Conservation (phyloP, 495 filamentous ascomycete genomes). For the Lophium mytilinum region DNA sequence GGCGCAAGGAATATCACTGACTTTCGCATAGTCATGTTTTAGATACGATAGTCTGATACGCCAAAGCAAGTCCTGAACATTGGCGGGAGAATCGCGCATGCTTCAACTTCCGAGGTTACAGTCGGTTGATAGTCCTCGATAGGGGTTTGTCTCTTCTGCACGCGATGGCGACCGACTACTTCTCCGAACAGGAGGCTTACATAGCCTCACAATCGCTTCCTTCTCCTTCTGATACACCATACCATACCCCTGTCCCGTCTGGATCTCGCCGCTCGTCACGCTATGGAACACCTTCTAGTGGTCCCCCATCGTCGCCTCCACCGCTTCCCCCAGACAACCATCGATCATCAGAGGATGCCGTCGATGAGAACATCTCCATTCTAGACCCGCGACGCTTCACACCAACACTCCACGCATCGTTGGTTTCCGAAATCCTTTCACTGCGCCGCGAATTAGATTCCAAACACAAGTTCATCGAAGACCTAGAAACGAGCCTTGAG, state of each 20-base stretch:
- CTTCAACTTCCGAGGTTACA: no score
- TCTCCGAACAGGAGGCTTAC: slow-evolving; percentile 27
- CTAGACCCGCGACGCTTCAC: slow-evolving; percentile 89
- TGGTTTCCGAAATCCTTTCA: slow-evolving; percentile 88
- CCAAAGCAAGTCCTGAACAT: neutral
- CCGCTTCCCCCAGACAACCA: slow-evolving; percentile 47
- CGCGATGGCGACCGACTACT: slow-evolving; percentile 31
- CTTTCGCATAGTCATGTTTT: slow-evolving; percentile 16
- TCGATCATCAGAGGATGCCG: slow-evolving; percentile 30
- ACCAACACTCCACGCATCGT: slow-evolving; percentile 85
- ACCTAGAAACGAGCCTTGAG: slow-evolving; percentile 68
- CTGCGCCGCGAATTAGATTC: slow-evolving; percentile 82
- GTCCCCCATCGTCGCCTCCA: slow-evolving; percentile 53
- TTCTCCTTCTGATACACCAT: slow-evolving; percentile 59
- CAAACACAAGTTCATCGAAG: slow-evolving; percentile 75
- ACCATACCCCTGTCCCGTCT: slow-evolving; percentile 53
- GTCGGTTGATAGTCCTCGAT: no score
- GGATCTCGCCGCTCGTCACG: slow-evolving; percentile 47
- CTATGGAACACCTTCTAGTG: slow-evolving; percentile 53
- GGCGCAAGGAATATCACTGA: neutral
- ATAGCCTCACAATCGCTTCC: slow-evolving; percentile 46
- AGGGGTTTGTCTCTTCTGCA: no score
- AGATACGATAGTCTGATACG: slow-evolving; percentile 1
- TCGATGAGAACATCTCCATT: slow-evolving; percentile 66
- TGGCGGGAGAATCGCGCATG: no score